These are phyloP conservation scores for Hondaea fermentalgiana DNA, from an alignment of 108 stramenopile genomes.

Conservation along the genomic window DNA sequence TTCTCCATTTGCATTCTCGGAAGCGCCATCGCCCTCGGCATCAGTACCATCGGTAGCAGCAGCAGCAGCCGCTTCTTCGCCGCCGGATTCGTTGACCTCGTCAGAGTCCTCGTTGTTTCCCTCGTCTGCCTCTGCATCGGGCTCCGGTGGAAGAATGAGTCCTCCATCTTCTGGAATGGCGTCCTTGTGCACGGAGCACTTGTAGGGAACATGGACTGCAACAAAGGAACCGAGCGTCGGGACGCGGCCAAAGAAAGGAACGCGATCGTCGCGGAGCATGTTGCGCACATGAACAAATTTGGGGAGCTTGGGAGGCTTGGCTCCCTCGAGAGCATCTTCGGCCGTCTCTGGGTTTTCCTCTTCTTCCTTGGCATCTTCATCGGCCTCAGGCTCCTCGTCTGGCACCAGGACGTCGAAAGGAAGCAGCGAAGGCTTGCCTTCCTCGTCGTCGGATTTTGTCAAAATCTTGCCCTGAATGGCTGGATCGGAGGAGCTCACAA, in stretches of 20 bases:
- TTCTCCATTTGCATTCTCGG: not conserved
- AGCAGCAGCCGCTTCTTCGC: not conserved
- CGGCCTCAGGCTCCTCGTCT: not conserved
- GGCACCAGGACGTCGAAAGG: not conserved
- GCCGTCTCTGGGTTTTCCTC: not conserved
- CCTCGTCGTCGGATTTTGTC: not conserved
- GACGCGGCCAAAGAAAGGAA: not conserved
- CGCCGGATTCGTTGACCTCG: not conserved
- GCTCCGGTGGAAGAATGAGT: not conserved
- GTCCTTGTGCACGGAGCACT: not conserved
- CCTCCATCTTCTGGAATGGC: constrained; percentile 8
- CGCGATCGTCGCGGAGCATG: not conserved
- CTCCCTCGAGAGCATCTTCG: not conserved
- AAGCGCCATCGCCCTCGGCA: not conserved
- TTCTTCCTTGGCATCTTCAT: not conserved
- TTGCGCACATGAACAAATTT: not conserved
- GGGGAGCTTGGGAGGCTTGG: not conserved
- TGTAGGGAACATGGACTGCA: not conserved
- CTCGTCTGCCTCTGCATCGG: not conserved
- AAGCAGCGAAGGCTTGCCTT: not conserved
- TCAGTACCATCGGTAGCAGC: not conserved
- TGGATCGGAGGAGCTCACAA: not conserved
- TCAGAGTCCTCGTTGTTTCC: not conserved
- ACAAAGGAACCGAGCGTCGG: constrained; percentile 15
- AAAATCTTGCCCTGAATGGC: not conserved